Evolutionary conservation across 805 yeast species (phyloP), one percentile per base, ranked within the genome.

Genomic region (Metschnikowia picachoensis): DNA sequence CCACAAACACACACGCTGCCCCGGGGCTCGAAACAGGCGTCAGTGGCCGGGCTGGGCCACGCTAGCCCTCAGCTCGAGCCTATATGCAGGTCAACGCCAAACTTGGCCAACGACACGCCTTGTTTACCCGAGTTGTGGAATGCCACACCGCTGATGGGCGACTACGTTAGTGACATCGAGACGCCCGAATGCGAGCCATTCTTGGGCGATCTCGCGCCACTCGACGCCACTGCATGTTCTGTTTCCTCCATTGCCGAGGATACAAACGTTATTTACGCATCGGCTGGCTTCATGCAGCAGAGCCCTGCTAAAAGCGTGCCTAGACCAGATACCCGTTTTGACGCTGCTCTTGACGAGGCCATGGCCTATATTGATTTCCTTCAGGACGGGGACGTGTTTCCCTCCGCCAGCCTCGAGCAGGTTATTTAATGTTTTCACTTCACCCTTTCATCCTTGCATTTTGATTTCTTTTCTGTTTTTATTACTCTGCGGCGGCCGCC

Each of bases 81-180:
- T n/a, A 2, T 20, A 16, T 12, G 35, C 35, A 13, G 15, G 5
- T 27, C 44, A 6, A 5, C 29, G 33, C 14, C 35, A 12, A 29
- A 11, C 27, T 35, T 35, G 11, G 30, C 20, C 11, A 35, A 35
- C 31, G 39, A 16, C n/a, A 25, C 41, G 16, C 46, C 37, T 12
- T 27, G 38, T 29, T 43, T 43, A 34, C 46, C 39, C 14, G 46
- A 43, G 17, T 32, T 38, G n/a, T 43, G 46, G 46, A 37, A 17
- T 16, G 15, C 16, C 25, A 14, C 44, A 16, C 30, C 44, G 10
- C 30, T 10, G 30, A 16, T 41, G 11, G 35, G 39, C 12, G 39
- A 10, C 4, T 28, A n/a, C 15, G 30, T 4, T 6, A 12, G 13
- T 11, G 11, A 4, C 33, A 12, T 30, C 15, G 44, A 41, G 9